Conservation (phyloP, 1,284 basidiomycete species). For the Pseudozyma sp. region DNA sequence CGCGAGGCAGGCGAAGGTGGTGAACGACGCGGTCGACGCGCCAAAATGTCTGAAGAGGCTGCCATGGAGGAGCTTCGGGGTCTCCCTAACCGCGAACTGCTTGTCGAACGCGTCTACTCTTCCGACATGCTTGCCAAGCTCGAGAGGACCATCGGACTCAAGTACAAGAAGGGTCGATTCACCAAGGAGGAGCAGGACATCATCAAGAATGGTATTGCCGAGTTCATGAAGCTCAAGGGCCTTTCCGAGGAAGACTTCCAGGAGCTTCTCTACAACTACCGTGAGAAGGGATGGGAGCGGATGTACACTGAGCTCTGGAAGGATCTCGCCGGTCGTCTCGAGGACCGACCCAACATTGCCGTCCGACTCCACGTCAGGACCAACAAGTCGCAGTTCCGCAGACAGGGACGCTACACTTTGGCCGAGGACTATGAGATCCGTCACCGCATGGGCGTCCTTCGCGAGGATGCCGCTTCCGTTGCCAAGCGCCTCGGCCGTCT, state of each 20-base stretch:
- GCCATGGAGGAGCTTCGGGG: constrained; percentile 29
- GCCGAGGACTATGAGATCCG: constrained; percentile 45
- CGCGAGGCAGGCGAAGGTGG: constrained; percentile 31
- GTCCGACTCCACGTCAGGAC: constrained; percentile 46
- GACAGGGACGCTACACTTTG: constrained; percentile 46
- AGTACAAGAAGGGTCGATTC: constrained; percentile 48
- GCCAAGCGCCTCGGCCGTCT: constrained; percentile 55
- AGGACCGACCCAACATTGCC: constrained; percentile 45
- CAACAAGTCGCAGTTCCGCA: constrained; percentile 45
- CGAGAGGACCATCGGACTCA: constrained; percentile 46
- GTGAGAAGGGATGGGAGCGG: constrained; percentile 41
- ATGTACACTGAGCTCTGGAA: constrained; percentile 55
- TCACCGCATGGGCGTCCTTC: constrained; percentile 24
- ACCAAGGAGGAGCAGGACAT: constrained; percentile 41
- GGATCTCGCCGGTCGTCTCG: constrained; percentile 41
- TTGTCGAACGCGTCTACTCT: constrained; percentile 52
- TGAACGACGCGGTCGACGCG: constrained; percentile 31
- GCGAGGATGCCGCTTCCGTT: constrained; percentile 35
- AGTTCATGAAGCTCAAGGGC: constrained; percentile 43
- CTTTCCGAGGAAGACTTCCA: constrained; percentile 50
- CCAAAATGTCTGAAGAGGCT: constrained; percentile 42
- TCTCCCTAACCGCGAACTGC: constrained; percentile 35
- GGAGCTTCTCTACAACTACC: constrained; percentile 52
- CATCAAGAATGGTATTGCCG: constrained; percentile 45
- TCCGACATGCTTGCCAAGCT: constrained; percentile 50